These are phyloP conservation scores for Dillenia turbinata DNA, from an alignment of 164 flowering plant species.

Conservation along the genomic window DNA sequence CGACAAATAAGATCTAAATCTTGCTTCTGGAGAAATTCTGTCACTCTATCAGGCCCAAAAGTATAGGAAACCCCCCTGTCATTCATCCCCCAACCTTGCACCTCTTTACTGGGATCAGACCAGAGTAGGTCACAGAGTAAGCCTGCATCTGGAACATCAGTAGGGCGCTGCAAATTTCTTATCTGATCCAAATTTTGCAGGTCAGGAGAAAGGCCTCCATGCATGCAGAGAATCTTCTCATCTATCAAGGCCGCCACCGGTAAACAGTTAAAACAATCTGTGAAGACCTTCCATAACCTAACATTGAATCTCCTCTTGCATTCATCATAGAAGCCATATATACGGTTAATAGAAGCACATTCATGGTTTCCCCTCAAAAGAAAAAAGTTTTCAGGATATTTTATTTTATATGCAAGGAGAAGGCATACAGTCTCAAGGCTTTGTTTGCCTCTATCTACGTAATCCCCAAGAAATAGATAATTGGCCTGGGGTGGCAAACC, in stretches of 20 bases:
- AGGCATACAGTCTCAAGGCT: constrained; percentile 30
- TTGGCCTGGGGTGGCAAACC: constrained; percentile 51
- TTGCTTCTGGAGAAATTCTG: constrained; percentile 44
- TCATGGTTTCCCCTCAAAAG: constrained; percentile 48
- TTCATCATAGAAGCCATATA: constrained; percentile 55
- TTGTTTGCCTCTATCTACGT: constrained; percentile 56
- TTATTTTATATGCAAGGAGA: too few relatives aligned
- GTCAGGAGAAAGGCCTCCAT: constrained; percentile 59
- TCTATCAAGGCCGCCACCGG: constrained; percentile 52
- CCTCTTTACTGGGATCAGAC: constrained; percentile 50
- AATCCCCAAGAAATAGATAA: constrained; percentile 52
- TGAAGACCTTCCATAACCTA: constrained; percentile 45
- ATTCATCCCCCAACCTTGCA: constrained; percentile 50
- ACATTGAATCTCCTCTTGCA: constrained; percentile 48
- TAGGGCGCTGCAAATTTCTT: constrained; percentile 39
- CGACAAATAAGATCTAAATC: constrained; percentile 55
- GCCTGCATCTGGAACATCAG: constrained; percentile 52
- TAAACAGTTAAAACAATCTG: constrained; percentile 44
- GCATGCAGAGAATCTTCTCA: constrained; percentile 57
- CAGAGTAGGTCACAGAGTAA: constrained; percentile 57
- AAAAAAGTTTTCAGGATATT: constrained; percentile 48
- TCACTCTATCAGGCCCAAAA: constrained; percentile 48
- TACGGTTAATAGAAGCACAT: constrained; percentile 25
- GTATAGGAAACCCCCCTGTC: constrained; percentile 54
- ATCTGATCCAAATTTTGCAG: constrained; percentile 38